These are phyloP conservation scores for Geosmithia flava DNA, from an alignment of 2,329 filamentous ascomycete species.

Conservation along the genomic window DNA sequence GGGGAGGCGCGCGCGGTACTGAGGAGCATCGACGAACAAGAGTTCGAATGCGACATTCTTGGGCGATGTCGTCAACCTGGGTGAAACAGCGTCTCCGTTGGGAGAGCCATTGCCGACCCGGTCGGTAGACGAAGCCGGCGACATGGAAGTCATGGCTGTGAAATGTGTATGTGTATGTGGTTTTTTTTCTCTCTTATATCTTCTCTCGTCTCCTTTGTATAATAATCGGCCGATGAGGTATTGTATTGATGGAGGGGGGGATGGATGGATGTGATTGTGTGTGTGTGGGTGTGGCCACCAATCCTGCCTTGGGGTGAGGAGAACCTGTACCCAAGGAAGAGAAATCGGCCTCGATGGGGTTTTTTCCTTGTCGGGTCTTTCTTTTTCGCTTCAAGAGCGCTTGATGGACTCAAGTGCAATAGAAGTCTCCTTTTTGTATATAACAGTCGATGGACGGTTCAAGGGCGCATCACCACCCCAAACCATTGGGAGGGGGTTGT, in stretches of 20 bases:
- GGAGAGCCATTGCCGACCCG: constrained; percentile 20
- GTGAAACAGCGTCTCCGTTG: constrained; percentile 31
- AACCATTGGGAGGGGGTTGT: not conserved
- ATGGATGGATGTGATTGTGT: not conserved
- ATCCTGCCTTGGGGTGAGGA: not conserved
- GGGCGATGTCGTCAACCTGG: constrained; percentile 34
- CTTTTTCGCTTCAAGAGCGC: constrained; percentile 18
- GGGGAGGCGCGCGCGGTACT: constrained; percentile 63
- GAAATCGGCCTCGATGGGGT: not conserved
- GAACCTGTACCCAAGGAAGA: not conserved
- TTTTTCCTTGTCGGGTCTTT: not conserved
- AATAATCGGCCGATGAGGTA: not conserved
- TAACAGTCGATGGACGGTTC: constrained; percentile 1
- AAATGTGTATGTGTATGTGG: constrained; percentile 9
- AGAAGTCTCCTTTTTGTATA: constrained; percentile 9
- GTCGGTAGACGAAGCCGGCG: constrained; percentile 22
- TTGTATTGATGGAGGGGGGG: not conserved
- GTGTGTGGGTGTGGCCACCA: not conserved
- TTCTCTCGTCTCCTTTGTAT: not conserved
- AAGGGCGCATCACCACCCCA: constrained; percentile 2
- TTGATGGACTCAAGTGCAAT: constrained; percentile 32
- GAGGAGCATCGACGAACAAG: constrained; percentile 53
- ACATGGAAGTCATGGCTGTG: constrained; percentile 31
- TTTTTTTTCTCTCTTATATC: constrained; percentile 5
- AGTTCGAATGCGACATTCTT: constrained; percentile 76